Evolutionary conservation across 352 stramenopile genomes (phyloP).

Genomic region (Phytophthora tentaculata): DNA sequence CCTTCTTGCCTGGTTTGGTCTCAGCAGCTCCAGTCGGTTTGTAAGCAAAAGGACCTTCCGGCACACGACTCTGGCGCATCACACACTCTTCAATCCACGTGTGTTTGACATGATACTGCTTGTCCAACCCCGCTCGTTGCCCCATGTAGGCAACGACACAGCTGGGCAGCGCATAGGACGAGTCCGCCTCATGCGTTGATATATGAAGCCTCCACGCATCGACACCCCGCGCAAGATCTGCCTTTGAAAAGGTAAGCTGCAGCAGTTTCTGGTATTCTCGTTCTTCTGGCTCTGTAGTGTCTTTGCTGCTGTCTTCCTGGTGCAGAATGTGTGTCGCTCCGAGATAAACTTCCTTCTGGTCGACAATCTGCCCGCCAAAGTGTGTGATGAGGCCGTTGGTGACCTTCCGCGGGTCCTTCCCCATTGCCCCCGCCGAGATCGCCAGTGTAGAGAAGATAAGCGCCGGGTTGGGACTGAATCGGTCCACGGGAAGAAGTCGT

Average conservation of each 20-base stretch:
- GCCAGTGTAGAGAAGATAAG: constrained; percentile 83
- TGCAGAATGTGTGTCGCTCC: constrained; percentile 80
- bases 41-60: constrained; percentile 57
- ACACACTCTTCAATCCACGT: constrained; percentile 87
- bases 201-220: constrained; percentile 58
- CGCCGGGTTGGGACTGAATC: constrained; percentile 77
- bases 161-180: constrained; percentile 53
- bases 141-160: constrained; percentile 68
- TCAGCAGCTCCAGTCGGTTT: constrained; percentile 20
- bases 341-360: constrained; percentile 47
- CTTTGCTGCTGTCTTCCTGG: constrained; percentile 47
- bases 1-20: constrained; percentile 21
- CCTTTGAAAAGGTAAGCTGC: constrained; percentile 53
- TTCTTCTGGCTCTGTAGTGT: constrained; percentile 24
- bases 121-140: constrained; percentile 49
- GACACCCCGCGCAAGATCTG: constrained; percentile 44
- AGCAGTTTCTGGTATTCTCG: constrained; percentile 50
- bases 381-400: constrained; percentile 81
- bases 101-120: constrained; percentile 75
- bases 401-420: constrained; percentile 82
- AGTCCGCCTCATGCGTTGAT: constrained; percentile 23
- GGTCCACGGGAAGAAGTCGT: constrained; percentile 62
- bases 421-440: constrained; percentile 73
- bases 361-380: constrained; percentile 81
- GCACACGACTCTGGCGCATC: constrained; percentile 51